Conservation (phyloP, 192 early-diverging fungal genomes). For the Gigaspora rosea region DNA sequence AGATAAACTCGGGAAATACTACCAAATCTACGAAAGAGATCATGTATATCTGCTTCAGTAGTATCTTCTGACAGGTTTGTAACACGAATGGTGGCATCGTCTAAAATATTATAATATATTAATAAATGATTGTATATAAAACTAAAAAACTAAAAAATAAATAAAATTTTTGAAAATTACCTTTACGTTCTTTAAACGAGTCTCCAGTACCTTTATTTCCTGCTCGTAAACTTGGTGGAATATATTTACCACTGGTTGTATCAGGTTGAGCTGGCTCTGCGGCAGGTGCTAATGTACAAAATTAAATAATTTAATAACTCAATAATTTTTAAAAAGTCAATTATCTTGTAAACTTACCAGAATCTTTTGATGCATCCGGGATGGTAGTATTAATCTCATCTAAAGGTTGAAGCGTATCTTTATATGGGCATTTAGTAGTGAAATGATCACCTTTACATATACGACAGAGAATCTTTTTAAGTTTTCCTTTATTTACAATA, state of each 20-base stretch:
- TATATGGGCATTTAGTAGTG: constrained; percentile 97
- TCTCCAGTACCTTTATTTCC: constrained; percentile 41
- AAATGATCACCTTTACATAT: constrained; percentile 97
- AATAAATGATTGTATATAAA: no score
- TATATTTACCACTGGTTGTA: constrained; percentile 68
- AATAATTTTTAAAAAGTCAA: neutral
- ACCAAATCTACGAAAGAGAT: constrained; percentile 88
- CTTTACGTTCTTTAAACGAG: constrained; percentile 51
- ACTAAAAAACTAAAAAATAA: neutral
- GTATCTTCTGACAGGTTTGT: constrained; percentile 96
- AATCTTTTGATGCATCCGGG: constrained; percentile 46
- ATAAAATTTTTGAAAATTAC: constrained; percentile 1
- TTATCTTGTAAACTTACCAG: constrained; percentile 36
- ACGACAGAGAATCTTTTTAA: constrained; percentile 89
- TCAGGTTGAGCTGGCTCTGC: constrained; percentile 36
- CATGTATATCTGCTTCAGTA: constrained; percentile 84
- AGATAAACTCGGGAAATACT: constrained; percentile 81
- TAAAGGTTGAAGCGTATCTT: constrained; percentile 84
- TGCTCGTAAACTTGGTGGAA: constrained; percentile 81
- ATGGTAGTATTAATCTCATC: constrained; percentile 61
- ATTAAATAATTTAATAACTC: constrained; percentile 19
- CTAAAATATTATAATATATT: neutral
- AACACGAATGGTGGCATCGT: constrained; percentile 80
- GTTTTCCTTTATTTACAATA: constrained; percentile 57
- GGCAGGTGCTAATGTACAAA: constrained; percentile 25